These are phyloP conservation scores for Rhodotorula sphaerocarpa DNA, from an alignment of 768 basidiomycete species.

Conservation along the genomic window DNA sequence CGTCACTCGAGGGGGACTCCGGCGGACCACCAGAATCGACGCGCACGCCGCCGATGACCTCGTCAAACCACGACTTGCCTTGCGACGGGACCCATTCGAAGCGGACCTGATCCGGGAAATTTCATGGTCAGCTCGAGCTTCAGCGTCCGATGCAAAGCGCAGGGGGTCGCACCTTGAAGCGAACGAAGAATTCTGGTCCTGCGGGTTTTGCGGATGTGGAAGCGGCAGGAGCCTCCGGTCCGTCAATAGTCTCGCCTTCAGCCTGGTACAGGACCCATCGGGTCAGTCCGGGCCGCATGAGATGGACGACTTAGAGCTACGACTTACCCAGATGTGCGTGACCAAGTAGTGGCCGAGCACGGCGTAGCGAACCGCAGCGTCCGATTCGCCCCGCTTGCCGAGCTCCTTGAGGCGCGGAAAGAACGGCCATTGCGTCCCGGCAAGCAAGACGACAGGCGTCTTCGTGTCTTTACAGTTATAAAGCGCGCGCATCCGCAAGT, in stretches of 20 bases:
- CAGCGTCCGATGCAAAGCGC: neutral
- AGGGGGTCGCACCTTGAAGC: conserved; percentile 20
- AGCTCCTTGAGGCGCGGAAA: conserved; percentile 10
- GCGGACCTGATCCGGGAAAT: conserved; percentile 5
- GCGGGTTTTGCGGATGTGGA: neutral
- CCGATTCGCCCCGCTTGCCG: neutral
- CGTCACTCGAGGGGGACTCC: too few relatives aligned
- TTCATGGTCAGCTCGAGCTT: too few relatives aligned
- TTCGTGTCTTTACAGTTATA: conserved; percentile 17
- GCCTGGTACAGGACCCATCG: conserved; percentile 1
- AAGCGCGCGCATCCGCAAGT: conserved; percentile 21
- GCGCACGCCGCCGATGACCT: conserved; percentile 20
- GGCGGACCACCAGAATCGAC: too few relatives aligned
- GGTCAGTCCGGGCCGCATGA: neutral
- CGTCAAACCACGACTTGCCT: conserved; percentile 25
- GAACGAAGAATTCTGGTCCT: conserved; percentile 1
- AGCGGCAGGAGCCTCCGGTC: neutral
- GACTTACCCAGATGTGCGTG: conserved; percentile 20
- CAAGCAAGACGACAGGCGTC: conserved; percentile 25
- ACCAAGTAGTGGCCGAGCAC: conserved; percentile 27
- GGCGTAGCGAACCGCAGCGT: neutral
- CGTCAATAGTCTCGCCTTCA: conserved; percentile 12
- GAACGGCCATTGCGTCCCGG: conserved; percentile 8
- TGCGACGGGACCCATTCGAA: conserved; percentile 31
- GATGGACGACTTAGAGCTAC: too few relatives aligned